Conservation (phyloP, 371 early-diverging fungal species). For the Chytridium lagenaria region DNA sequence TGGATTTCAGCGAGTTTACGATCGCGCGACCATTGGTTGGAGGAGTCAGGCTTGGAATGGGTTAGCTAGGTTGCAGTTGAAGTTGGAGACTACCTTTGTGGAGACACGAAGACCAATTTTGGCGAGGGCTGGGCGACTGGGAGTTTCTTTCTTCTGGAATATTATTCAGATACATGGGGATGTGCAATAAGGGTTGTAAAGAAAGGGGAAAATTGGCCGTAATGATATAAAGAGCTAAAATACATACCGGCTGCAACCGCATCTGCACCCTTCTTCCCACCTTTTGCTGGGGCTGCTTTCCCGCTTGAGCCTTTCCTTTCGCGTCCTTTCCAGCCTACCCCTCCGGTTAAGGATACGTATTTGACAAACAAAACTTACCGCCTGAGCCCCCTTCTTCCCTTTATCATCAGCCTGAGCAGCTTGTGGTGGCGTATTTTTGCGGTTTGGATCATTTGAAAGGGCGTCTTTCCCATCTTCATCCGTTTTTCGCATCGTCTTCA, state of each 20-base stretch:
- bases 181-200: no score
- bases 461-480: neutral
- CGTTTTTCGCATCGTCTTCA: neutral
- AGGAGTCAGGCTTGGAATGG: constrained; percentile 39
- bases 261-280: constrained; percentile 28
- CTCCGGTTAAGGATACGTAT: neutral
- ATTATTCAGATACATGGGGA: no score
- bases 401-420: constrained; percentile 22
- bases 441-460: neutral
- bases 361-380: constrained; percentile 17
- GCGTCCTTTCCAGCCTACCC: constrained; percentile 4
- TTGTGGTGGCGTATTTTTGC: constrained; percentile 26
- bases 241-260: constrained; percentile 19
- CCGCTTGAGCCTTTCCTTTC: constrained; percentile 18
- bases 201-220: no score
- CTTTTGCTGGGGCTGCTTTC: constrained; percentile 23
- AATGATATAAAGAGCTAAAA: neutral
- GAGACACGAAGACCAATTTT: constrained; percentile 27
- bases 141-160: constrained; percentile 28
- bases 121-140: constrained; percentile 28
- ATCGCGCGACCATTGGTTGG: constrained; percentile 37
- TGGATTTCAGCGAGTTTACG: constrained; percentile 34
- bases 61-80: no score
- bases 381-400: constrained; percentile 12
- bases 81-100: constrained; percentile 16